These are phyloP conservation scores for Apiotrichum brassicae DNA, from an alignment of 1,284 basidiomycete species.

Conservation along the genomic window DNA sequence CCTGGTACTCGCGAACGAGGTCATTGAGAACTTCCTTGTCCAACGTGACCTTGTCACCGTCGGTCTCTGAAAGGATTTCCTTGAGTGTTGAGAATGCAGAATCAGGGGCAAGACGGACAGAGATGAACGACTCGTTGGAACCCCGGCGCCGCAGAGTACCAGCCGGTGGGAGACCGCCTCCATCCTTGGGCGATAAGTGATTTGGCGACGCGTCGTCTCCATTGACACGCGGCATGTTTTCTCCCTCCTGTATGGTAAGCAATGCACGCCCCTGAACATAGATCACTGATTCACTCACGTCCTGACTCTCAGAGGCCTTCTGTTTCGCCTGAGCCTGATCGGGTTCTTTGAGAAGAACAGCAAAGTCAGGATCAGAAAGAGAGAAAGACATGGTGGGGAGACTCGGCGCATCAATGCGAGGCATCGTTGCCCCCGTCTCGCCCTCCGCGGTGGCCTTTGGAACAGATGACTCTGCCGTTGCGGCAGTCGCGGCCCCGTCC, in stretches of 20 bases:
- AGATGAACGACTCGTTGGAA: constrained; percentile 33
- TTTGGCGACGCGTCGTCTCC: constrained; percentile 9
- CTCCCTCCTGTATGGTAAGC: background rate
- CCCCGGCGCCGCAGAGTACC: constrained; percentile 31
- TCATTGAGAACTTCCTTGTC: constrained; percentile 69
- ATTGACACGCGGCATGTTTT: background rate
- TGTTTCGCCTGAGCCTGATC: constrained; percentile 11
- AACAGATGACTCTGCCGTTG: background rate
- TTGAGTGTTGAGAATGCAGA: constrained; percentile 26
- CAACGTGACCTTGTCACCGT: constrained; percentile 61
- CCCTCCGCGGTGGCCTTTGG: background rate
- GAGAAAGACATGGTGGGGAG: constrained; percentile 46
- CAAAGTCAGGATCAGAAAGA: constrained; percentile 47
- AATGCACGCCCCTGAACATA: background rate
- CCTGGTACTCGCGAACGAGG: constrained; percentile 63
- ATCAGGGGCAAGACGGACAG: constrained; percentile 28
- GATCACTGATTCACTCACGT: background rate
- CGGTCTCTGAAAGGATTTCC: constrained; percentile 57
- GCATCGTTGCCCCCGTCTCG: constrained; percentile 8
- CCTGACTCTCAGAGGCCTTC: background rate
- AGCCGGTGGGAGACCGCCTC: constrained; percentile 16
- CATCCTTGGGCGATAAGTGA: constrained; percentile 26
- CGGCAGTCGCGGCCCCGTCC: background rate
- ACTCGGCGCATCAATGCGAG: constrained; percentile 38
- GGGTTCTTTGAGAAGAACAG: constrained; percentile 40